Percentiles rank a stretch among this genome's conserved stretches.
Evolutionary conservation across 768 basidiomycete species (phyloP).

Genomic region (Tylopilus sp.): DNA sequence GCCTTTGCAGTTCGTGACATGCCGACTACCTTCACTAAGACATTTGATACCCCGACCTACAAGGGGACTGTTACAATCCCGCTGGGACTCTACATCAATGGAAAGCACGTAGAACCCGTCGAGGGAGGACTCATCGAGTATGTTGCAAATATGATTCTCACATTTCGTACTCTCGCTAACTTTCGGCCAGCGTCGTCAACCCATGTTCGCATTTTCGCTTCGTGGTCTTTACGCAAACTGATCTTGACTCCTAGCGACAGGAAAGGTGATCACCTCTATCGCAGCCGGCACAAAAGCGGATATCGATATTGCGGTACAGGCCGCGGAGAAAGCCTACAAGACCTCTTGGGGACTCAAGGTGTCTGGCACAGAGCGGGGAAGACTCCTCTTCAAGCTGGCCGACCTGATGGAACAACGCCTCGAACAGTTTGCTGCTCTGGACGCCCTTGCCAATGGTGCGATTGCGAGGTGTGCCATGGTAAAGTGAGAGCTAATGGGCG

Average conservation of each 20-base stretch:
- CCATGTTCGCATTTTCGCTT: conserved; percentile 35
- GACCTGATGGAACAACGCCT: conserved; percentile 7
- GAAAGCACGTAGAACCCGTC: conserved; percentile 45
- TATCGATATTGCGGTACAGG: conserved; percentile 5
- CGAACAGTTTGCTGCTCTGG: conserved; percentile 9
- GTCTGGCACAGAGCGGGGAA: not conserved
- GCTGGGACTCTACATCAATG: conserved; percentile 70
- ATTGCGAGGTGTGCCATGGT: not conserved
- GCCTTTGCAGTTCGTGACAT: conserved; percentile 20
- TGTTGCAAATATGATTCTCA: conserved; percentile 19
- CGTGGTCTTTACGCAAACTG: not conserved
- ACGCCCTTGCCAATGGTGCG: conserved; percentile 5
- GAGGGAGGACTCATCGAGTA: conserved; percentile 60
- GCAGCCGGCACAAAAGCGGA: conserved; percentile 8
- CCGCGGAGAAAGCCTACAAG: conserved; percentile 4
- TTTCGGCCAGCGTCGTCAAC: conserved; percentile 47
- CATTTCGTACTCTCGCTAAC: not conserved
- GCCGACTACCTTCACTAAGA: conserved; percentile 40
- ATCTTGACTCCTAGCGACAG: conserved; percentile 20
- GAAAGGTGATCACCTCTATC: conserved; percentile 8
- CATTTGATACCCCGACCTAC: conserved; percentile 53
- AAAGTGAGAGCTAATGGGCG: not conserved
- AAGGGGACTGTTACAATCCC: conserved; percentile 54
- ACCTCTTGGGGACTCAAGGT: conserved; percentile 10
- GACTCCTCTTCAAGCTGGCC: not conserved